Conservation (phyloP, 2,329 filamentous ascomycete species). For the Hypoxylon sp. region DNA sequence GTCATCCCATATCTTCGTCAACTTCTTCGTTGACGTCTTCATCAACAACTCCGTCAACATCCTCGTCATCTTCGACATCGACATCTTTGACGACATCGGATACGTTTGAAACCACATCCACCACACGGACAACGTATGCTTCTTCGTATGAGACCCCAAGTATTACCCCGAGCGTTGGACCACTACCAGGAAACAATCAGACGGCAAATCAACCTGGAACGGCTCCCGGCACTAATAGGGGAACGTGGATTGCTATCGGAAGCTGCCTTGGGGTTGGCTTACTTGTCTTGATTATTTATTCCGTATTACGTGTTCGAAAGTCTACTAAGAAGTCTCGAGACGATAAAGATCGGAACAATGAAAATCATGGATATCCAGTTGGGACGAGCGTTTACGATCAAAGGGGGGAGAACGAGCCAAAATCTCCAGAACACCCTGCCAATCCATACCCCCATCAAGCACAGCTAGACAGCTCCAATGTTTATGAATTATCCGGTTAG, state of each 20-base stretch:
- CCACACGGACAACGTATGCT: background rate
- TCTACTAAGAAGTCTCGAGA: background rate
- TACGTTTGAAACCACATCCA: background rate
- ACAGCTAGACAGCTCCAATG: background rate
- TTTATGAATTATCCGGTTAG: constrained; percentile 1
- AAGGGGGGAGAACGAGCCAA: background rate
- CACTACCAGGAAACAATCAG: background rate
- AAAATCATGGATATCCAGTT: background rate
- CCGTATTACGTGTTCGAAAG: background rate
- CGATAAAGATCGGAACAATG: background rate
- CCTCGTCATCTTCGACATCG: background rate
- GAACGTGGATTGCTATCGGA: background rate
- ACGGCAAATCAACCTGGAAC: background rate
- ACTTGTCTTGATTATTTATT: background rate
- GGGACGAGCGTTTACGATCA: background rate
- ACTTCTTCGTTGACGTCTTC: background rate
- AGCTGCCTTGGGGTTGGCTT: background rate
- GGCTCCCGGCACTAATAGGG: background rate
- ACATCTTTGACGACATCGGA: background rate
- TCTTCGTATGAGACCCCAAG: background rate
- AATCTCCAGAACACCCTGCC: background rate
- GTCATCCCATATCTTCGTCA: background rate
- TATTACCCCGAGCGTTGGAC: background rate
- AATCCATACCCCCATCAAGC: background rate
- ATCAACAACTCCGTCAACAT: background rate